Percentiles rank a stretch among this genome's conserved stretches.
Evolutionary conservation across 768 basidiomycete genomes (phyloP).

Genomic region (Tulasnella sp.): DNA sequence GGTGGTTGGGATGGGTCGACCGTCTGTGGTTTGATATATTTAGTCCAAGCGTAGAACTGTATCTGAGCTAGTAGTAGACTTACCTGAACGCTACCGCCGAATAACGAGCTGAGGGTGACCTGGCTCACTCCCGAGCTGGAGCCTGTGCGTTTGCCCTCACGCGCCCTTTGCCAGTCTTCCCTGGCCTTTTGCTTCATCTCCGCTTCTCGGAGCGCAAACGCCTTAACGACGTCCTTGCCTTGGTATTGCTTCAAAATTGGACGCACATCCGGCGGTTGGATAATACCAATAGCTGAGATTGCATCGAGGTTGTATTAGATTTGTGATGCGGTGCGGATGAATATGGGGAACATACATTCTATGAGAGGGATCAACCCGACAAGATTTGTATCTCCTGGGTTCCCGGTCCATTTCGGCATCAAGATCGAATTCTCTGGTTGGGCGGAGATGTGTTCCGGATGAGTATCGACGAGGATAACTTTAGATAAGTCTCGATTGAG

Average conservation of each 20-base stretch:
- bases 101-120: conserved; percentile 39
- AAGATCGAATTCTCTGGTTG: conserved; percentile 87
- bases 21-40: too few relatives aligned
- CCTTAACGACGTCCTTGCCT: conserved; percentile 79
- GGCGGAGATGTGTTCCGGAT: conserved; percentile 60
- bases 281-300: conserved; percentile 76
- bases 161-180: conserved; percentile 64
- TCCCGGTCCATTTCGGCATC: conserved; percentile 78
- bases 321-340: neutral
- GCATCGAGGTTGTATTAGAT: neutral
- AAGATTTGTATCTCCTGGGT: conserved; percentile 62
- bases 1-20: conserved; percentile 3
- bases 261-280: conserved; percentile 76
- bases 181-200: conserved; percentile 67
- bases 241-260: conserved; percentile 75
- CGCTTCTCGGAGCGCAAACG: conserved; percentile 82
- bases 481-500: conserved; percentile 89
- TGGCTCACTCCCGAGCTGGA: conserved; percentile 28
- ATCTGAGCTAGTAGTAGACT: neutral
- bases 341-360: conserved; percentile 53
- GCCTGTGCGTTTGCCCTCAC: conserved; percentile 21
- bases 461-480: conserved; percentile 78
- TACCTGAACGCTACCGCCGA: conserved; percentile 26
- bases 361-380: conserved; percentile 95
- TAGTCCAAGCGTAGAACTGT: too few relatives aligned